Evolutionary conservation across 2,329 filamentous ascomycete genomes (phyloP), one percentile per base, ranked within the genome.

Genomic region (Helotiales sp.): DNA sequence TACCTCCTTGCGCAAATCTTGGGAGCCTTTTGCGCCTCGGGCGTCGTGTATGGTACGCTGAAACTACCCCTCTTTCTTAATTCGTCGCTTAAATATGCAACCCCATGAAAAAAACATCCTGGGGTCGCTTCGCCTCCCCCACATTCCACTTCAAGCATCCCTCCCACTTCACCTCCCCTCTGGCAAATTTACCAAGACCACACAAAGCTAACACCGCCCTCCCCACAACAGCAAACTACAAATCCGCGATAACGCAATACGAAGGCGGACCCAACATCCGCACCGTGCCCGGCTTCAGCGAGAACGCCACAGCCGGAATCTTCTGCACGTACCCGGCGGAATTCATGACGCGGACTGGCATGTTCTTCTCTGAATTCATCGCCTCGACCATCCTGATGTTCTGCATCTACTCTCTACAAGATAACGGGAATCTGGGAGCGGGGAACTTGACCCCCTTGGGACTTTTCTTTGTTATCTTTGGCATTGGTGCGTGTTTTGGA

Each of bases 321-420:
- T 93, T 93, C 77, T 90, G 87, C 81, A 93, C 91, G 0, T 93
- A 93, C 72, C 90, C 91, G 0, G 71, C 72, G 7, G 74, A 79
- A 0, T 91, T 92, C 77, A 85, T 92, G 82, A 89, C 86, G 3
- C 87, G 83, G 52, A 87, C 87, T 0, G 87, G 85, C 40, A 86
- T 89, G 79, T 91, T 92, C 79, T 91, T 92, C 75, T 90, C 87
- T 13, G 91, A 93, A 72, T 90, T 92, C 70, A 82, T 93, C 59
- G 87, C 89, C 11, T 89, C 85, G 61, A 80, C 88, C 0, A 83
- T 93, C 34, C 79, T 93, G 20, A 90, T 92, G 85, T 91, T 93
- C 74, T 82, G 88, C 69, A 91, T 93, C 60, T 92, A 90, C 73
- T 87, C 89, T 0, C 79, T 93, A 45, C 88, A 89, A 65, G 88